Conservation (phyloP, 2,329 filamentous ascomycete genomes). For the Ophiostoma sp. region DNA sequence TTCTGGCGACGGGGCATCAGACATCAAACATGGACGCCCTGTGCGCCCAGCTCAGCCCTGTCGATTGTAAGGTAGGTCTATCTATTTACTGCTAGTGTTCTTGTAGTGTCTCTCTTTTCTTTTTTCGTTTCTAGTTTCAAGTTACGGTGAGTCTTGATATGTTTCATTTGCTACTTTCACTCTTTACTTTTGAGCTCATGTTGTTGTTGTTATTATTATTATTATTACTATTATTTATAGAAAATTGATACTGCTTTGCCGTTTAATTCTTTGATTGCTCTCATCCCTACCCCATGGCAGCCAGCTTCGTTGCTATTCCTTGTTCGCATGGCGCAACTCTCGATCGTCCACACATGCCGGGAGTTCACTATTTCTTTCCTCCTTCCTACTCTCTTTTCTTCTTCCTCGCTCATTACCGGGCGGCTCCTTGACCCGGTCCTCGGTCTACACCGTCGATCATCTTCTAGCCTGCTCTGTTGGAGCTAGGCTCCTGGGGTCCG, state of each 20-base stretch:
- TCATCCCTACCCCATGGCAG: too few species aligned
- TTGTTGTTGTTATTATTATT: not conserved
- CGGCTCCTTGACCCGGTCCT: not conserved
- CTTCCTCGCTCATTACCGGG: not conserved
- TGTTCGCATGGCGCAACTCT: too few species aligned
- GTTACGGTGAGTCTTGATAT: not conserved
- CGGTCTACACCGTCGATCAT: not conserved
- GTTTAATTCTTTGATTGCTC: too few species aligned
- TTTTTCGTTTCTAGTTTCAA: not conserved
- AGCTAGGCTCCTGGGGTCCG: not conserved
- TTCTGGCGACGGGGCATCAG: not conserved
- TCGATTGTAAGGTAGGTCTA: not conserved
- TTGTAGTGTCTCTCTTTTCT: not conserved
- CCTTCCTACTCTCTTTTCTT: not conserved
- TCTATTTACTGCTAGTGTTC: not conserved
- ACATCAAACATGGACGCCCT: not conserved
- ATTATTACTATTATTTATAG: too few species aligned
- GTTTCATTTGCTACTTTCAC: not conserved
- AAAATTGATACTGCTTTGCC: too few species aligned
- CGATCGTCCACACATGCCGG: too few species aligned
- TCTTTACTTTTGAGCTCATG: not conserved
- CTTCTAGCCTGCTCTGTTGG: not conserved
- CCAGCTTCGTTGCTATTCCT: too few species aligned
- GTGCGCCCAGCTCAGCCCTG: slow-evolving; percentile 1
- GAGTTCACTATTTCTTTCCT: not conserved